A percentile compares a stretch with the other conserved stretches of the same genome.
phyloP scores from a whole-genome alignment of 1,139 yeast genomes.

The Hyphopichia buzzinii region DNA sequence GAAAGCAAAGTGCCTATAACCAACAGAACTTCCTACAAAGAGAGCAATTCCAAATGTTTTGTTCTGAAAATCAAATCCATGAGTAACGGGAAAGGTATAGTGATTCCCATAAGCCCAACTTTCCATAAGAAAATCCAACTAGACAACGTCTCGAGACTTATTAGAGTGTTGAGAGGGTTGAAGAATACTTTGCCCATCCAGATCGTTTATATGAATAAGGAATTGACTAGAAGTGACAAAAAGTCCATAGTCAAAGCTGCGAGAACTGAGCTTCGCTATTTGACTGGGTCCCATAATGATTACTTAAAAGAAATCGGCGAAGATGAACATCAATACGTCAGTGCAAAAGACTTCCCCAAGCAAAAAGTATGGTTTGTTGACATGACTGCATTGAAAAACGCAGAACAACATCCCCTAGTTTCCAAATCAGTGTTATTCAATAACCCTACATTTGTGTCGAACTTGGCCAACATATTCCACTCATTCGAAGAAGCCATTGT shows the following conservation, averaged over 20 bases:
- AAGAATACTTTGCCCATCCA: constrained; percentile 32
- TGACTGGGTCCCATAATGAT: constrained; percentile 12
- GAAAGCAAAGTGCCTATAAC: constrained; percentile 12
- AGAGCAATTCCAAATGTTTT: constrained; percentile 11
- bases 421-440: constrained; percentile 11
- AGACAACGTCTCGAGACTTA: constrained; percentile 19
- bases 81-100: constrained; percentile 33
- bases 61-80: constrained; percentile 11
- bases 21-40: constrained; percentile 5
- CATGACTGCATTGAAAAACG: constrained; percentile 14
- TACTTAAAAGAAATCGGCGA: constrained; percentile 5
- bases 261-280: constrained; percentile 13
- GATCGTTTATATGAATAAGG: constrained; percentile 16
- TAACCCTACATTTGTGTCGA: constrained; percentile 18
- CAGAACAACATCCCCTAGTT: constrained; percentile 13
- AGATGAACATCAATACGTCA: constrained; percentile 3
- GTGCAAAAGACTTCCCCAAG: constrained; percentile 17
- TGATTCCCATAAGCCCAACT: constrained; percentile 28
- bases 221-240: constrained; percentile 17
- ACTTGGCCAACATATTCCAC: constrained; percentile 27
- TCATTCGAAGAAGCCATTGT: constrained; percentile 31
- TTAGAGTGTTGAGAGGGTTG: constrained; percentile 25
- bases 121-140: constrained; percentile 14
- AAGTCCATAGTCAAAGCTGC: constrained; percentile 18
- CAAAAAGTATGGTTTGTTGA: constrained; percentile 32